phyloP scores from a whole-genome alignment of 2,329 filamentous ascomycete species.

The Orbilia blumenaviensis region DNA sequence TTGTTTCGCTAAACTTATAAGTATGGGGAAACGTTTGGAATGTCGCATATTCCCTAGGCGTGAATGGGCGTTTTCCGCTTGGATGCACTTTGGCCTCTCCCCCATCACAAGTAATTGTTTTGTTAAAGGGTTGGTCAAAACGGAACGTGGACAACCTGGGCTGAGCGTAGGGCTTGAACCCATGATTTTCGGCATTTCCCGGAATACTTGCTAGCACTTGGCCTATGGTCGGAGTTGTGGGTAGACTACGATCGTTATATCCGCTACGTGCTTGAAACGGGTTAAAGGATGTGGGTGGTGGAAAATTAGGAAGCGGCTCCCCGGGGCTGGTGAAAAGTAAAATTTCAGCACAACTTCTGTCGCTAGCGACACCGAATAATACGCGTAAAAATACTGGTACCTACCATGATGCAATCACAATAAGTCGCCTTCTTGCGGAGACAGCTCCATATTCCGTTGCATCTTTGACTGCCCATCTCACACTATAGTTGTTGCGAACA shows the following conservation, averaged over 20 bases:
- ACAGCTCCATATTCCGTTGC: conserved; percentile 65
- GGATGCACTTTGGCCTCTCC: conserved; percentile 73
- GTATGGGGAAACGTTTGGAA: conserved; percentile 74
- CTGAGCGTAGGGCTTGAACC: conserved; percentile 61
- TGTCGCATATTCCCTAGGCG: conserved; percentile 72
- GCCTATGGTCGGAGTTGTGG: conserved; percentile 62
- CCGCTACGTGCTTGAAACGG: conserved; percentile 55
- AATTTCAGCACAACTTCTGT: conserved; percentile 23
- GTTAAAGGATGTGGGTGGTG: conserved; percentile 69
- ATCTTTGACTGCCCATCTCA: conserved; percentile 73
- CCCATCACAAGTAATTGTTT: conserved; percentile 70
- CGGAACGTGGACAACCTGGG: conserved; percentile 44
- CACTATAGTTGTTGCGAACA: conserved; percentile 72
- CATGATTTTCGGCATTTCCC: conserved; percentile 58
- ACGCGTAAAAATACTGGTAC: conserved; percentile 44
- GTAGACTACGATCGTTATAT: conserved; percentile 58
- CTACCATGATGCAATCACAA: conserved; percentile 68
- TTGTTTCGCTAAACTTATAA: conserved; percentile 66
- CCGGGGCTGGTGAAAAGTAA: conserved; percentile 69
- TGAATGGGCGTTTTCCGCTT: conserved; percentile 71
- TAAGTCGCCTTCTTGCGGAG: conserved; percentile 64
- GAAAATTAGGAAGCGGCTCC: conserved; percentile 74
- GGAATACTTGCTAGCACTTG: conserved; percentile 63
- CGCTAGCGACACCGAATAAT: neutral
- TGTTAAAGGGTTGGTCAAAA: conserved; percentile 58